These are phyloP conservation scores for Candida saitoana DNA, from an alignment of 805 yeast species.

Conservation along the genomic window DNA sequence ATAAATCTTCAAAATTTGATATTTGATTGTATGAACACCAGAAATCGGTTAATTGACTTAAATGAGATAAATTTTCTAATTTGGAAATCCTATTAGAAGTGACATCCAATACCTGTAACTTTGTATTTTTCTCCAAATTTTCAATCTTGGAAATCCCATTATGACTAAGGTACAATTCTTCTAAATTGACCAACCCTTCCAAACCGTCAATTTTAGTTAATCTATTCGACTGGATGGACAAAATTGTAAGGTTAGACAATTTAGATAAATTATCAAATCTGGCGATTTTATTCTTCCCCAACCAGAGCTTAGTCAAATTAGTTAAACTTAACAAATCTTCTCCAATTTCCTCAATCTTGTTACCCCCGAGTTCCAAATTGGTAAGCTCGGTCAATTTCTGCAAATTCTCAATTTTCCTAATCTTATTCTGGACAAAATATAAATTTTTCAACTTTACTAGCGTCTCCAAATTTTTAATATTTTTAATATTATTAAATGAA, in stretches of 20 bases:
- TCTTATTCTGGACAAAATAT: constrained; percentile 86
- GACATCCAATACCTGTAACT: constrained; percentile 72
- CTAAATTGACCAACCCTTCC: constrained; percentile 64
- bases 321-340: constrained; percentile 54
- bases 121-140: constrained; percentile 66
- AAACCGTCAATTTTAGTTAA: constrained; percentile 77
- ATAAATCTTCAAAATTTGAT: constrained; percentile 64
- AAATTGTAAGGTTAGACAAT: constrained; percentile 60
- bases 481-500: constrained; percentile 84
- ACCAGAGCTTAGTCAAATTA: constrained; percentile 75
- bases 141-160: constrained; percentile 74
- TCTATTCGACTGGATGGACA: constrained; percentile 86
- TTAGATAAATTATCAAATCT: constrained; percentile 58
- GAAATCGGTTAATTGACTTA: constrained; percentile 74
- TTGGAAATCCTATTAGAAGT: constrained; percentile 66
- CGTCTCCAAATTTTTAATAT: constrained; percentile 71
- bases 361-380: constrained; percentile 89
- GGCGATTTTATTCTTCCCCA: constrained; percentile 80
- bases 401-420: constrained; percentile 65
- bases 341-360: constrained; percentile 54
- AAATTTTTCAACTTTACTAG: constrained; percentile 61
- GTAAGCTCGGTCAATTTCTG: constrained; percentile 51
- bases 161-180: constrained; percentile 85
- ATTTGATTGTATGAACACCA: constrained; percentile 87
- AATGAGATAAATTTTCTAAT: constrained; percentile 61